Evolutionary conservation across 371 early-diverging fungal genomes (phyloP).

Genomic region (Mucor plumbeus): DNA sequence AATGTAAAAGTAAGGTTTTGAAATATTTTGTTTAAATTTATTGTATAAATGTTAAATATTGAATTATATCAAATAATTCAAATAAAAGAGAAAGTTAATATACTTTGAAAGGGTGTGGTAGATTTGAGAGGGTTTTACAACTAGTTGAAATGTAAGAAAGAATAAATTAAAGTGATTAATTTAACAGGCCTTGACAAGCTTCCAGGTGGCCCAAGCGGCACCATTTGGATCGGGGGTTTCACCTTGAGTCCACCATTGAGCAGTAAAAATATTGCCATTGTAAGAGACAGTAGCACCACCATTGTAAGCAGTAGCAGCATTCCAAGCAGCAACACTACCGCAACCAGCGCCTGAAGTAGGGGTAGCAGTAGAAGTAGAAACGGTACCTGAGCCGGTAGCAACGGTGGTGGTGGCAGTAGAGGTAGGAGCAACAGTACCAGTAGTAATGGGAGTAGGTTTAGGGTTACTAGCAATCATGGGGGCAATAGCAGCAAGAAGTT

Average conservation of each 20-base stretch:
- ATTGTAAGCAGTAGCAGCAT: conserved; percentile 19
- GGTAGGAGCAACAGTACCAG: conserved; percentile 15
- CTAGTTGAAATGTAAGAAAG: no score
- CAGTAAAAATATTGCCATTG: conserved; percentile 38
- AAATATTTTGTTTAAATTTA: not conserved
- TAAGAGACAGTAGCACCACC: conserved; percentile 38
- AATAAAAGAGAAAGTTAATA: not conserved
- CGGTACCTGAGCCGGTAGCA: conserved; percentile 4
- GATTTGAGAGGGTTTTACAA: not conserved
- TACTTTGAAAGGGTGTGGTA: not conserved
- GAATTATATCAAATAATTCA: conserved; percentile 5
- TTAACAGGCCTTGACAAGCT: conserved; percentile 19
- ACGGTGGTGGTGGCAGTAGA: conserved; percentile 13
- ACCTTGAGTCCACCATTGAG: conserved; percentile 55
- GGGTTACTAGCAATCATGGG: conserved; percentile 22
- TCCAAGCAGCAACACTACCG: conserved; percentile 22
- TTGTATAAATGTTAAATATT: not conserved
- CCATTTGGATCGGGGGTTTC: conserved; percentile 26
- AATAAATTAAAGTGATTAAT: not conserved
- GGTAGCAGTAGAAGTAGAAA: conserved; percentile 11
- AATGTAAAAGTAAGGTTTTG: no score
- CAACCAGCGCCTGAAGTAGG: conserved; percentile 22
- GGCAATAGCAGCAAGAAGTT: conserved; percentile 52
- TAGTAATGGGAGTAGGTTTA: conserved; percentile 12
- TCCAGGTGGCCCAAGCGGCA: conserved; percentile 18